These are phyloP conservation scores for Carex littledalei DNA, from an alignment of 176 grass and related monocot species.

Conservation along the genomic window DNA sequence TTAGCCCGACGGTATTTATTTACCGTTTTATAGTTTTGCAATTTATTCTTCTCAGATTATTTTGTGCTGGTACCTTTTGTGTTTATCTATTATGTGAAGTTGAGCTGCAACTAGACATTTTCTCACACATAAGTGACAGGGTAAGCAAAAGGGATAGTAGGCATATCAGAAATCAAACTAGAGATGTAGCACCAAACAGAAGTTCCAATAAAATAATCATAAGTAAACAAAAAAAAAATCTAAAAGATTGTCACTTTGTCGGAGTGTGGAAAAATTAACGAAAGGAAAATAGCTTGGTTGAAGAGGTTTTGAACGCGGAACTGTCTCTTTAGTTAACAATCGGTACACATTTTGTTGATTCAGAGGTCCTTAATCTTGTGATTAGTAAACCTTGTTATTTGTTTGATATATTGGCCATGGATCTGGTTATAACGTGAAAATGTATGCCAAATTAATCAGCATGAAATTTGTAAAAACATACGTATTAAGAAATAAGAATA, in stretches of 20 bases:
- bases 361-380: neutral
- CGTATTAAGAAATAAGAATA: neutral
- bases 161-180: neutral
- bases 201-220: neutral
- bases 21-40: neutral
- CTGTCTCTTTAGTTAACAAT: neutral
- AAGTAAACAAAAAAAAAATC: neutral
- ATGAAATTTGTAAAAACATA: neutral
- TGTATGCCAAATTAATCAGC: neutral
- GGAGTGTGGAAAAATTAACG: neutral
- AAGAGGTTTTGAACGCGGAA: neutral
- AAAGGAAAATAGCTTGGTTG: neutral
- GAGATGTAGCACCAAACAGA: neutral
- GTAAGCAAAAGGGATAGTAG: neutral
- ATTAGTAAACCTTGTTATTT: neutral
- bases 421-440: neutral
- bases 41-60: neutral
- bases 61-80: neutral
- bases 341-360: neutral
- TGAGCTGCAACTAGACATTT: neutral
- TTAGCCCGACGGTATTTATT: slow-evolving; percentile 56
- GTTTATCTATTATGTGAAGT: neutral
- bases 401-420: neutral
- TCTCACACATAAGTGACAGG: neutral
- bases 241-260: neutral